These are phyloP conservation scores for Cetradonia linearis DNA, from an alignment of 495 filamentous ascomycete genomes.

Conservation along the genomic window DNA sequence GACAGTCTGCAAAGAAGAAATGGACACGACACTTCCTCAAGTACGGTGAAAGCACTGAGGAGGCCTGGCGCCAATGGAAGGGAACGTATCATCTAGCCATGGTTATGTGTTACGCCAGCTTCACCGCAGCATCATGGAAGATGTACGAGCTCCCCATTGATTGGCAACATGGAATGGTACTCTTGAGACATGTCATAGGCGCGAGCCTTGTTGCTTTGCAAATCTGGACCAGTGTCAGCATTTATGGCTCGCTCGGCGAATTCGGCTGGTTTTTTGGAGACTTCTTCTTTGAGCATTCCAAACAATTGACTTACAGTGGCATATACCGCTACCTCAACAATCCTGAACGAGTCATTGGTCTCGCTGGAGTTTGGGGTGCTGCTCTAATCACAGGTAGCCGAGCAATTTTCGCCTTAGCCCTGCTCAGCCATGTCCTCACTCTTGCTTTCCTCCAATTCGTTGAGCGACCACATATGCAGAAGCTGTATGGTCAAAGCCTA, in stretches of 20 bases:
- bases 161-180: slow-evolving; percentile 72
- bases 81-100: slow-evolving; percentile 88
- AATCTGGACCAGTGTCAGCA: slow-evolving; percentile 84
- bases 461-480: slow-evolving; percentile 97
- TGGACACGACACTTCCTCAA: slow-evolving; percentile 98
- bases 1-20: slow-evolving; percentile 77
- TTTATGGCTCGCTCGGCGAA: slow-evolving; percentile 92
- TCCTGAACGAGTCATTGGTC: slow-evolving; percentile 84
- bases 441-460: slow-evolving; percentile 86
- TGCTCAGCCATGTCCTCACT: slow-evolving; percentile 74
- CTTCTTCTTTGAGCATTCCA: slow-evolving; percentile 79
- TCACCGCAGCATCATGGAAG: slow-evolving; percentile 89
- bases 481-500: slow-evolving; percentile 78
- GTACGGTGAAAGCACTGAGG: slow-evolving; percentile 76
- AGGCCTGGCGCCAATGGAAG: slow-evolving; percentile 98
- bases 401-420: slow-evolving; percentile 70
- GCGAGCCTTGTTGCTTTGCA: slow-evolving; percentile 73
- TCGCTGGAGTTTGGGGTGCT: slow-evolving; percentile 92
- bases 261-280: slow-evolving; percentile 99
- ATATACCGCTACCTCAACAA: slow-evolving; percentile 99
- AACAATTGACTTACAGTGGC: slow-evolving; percentile 86
- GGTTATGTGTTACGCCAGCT: slow-evolving; percentile 76
- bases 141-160: slow-evolving; percentile 79
- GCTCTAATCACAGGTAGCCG: slow-evolving; percentile 84
- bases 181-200: slow-evolving; percentile 81